These are phyloP conservation scores for Lasiodiplodia sp. DNA, from an alignment of 2,329 filamentous ascomycete species.

Conservation along the genomic window DNA sequence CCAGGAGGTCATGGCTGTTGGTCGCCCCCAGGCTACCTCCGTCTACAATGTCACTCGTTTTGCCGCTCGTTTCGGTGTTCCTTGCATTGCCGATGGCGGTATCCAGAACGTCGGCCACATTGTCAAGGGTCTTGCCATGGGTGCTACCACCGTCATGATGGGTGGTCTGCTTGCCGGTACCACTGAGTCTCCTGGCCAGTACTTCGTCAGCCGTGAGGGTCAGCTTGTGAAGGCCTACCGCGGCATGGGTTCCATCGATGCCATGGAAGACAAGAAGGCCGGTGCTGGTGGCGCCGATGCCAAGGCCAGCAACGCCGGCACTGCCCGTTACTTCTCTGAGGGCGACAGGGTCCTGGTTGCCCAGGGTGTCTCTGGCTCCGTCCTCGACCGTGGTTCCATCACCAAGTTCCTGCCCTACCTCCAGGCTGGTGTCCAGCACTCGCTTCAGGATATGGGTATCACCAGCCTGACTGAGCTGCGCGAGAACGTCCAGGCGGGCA, in stretches of 20 bases:
- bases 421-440: conserved; percentile 94
- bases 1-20: conserved; percentile 99
- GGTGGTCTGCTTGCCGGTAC: conserved; percentile 96
- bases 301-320: conserved; percentile 85
- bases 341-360: conserved; percentile 93
- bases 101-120: conserved; percentile 99
- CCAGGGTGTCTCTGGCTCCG: conserved; percentile 90
- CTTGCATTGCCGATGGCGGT: conserved; percentile 96
- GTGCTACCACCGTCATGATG: conserved; percentile 98
- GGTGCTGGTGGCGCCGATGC: conserved; percentile 74
- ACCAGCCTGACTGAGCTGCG: conserved; percentile 81
- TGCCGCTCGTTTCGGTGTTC: conserved; percentile 91
- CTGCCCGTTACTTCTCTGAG: conserved; percentile 97
- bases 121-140: conserved; percentile 95
- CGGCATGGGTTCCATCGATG: conserved; percentile 98
- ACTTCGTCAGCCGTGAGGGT: conserved; percentile 93
- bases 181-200: conserved; percentile 95
- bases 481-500: conserved; percentile 74
- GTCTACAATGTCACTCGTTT: conserved; percentile 91
- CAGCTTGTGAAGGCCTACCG: conserved; percentile 99
- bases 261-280: conserved; percentile 99
- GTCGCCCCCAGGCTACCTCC: conserved; percentile 91
- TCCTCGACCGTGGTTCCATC: conserved; percentile 83
- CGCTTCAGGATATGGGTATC: conserved; percentile 92
- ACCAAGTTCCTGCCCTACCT: conserved; percentile 97